Evolutionary conservation across 73 alveolate genomes (phyloP).

Genomic region (Breviolum minutum): DNA sequence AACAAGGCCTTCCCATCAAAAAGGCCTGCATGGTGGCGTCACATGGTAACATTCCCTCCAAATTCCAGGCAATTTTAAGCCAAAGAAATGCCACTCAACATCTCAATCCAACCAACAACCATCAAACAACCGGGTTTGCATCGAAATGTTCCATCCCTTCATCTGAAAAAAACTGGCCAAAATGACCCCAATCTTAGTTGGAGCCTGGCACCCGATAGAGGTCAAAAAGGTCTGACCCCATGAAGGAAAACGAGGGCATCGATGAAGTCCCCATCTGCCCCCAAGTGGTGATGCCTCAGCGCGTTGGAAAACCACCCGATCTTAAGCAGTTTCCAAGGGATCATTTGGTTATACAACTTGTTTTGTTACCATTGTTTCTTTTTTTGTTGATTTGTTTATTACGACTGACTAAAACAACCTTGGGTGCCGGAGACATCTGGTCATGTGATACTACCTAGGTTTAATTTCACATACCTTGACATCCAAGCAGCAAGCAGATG

Average conservation of each 20-base stretch:
- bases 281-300: constrained; percentile 49
- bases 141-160: neutral
- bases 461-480: too few relatives aligned
- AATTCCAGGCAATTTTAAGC: neutral
- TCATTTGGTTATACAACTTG: neutral
- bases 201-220: constrained; percentile 81
- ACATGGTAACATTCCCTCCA: too few relatives aligned
- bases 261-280: constrained; percentile 75
- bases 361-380: too few relatives aligned
- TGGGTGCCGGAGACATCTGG: too few relatives aligned
- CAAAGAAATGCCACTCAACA: neutral
- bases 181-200: too few relatives aligned
- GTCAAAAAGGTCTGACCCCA: constrained; percentile 64
- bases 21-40: constrained; percentile 23
- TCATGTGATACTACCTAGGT: too few relatives aligned
- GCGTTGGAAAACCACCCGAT: neutral
- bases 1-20: constrained; percentile 57
- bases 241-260: constrained; percentile 54
- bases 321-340: neutral
- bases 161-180: neutral
- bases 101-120: neutral
- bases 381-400: too few relatives aligned
- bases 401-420: too few relatives aligned
- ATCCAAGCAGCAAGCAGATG: too few relatives aligned
- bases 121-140: neutral